Conservation (phyloP, 2,329 filamentous ascomycete species). For the Alternaria ventricosa region DNA sequence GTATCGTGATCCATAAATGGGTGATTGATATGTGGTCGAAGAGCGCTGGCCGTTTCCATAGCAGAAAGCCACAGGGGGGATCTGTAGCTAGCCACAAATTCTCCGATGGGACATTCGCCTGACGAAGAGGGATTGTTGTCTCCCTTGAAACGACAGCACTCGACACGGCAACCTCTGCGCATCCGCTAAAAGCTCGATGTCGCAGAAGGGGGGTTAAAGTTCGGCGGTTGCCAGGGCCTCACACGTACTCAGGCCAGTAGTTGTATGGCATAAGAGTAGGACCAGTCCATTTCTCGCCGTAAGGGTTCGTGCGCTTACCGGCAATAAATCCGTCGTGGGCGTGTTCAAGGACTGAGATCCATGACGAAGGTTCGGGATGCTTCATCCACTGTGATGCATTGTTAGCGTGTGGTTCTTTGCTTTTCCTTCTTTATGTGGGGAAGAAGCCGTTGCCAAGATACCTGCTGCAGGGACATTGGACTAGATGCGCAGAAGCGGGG, state of each 20-base stretch:
- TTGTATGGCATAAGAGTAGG: slow-evolving; percentile 58
- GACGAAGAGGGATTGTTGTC: not conserved
- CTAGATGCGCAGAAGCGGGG: not conserved
- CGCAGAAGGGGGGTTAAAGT: not conserved
- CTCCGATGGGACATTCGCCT: not conserved
- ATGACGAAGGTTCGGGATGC: slow-evolving; percentile 62
- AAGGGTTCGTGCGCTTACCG: slow-evolving; percentile 57
- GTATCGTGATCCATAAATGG: not conserved
- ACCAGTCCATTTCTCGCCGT: slow-evolving; percentile 62
- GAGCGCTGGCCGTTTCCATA: not conserved
- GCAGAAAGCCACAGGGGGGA: not conserved
- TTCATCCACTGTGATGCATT: slow-evolving; percentile 56
- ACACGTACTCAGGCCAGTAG: slow-evolving; percentile 59
- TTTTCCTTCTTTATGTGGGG: slow-evolving; percentile 2
- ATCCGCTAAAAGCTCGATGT: slow-evolving; percentile 13
- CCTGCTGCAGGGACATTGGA: slow-evolving; percentile 4
- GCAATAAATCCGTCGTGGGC: slow-evolving; percentile 63
- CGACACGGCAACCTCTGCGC: slow-evolving; percentile 28
- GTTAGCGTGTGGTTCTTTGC: slow-evolving; percentile 31
- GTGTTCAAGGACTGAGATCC: slow-evolving; percentile 61
- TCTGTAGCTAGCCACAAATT: not conserved
- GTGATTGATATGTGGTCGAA: not conserved
- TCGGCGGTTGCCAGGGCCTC: slow-evolving; percentile 20
- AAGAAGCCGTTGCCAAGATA: slow-evolving; percentile 2
- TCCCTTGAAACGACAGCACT: not conserved